Conservation (phyloP, 768 basidiomycete species). For the Omphalotus guepiniiformis region DNA sequence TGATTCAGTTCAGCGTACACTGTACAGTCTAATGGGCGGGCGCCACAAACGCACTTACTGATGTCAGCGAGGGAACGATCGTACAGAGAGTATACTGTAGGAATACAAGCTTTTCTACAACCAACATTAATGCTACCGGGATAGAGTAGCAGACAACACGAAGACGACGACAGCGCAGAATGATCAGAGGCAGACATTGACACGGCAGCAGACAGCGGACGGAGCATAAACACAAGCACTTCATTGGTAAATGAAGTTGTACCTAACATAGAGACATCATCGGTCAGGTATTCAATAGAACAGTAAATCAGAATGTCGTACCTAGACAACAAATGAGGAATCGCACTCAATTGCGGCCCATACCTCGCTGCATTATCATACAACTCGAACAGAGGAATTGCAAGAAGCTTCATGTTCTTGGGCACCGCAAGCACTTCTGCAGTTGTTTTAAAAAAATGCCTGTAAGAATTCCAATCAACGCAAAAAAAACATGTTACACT, state of each 20-base stretch:
- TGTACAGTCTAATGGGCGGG: too few species aligned
- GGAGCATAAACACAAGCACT: too few species aligned
- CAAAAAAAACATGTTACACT: slow-evolving; percentile 25
- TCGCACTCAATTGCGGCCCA: slow-evolving; percentile 91
- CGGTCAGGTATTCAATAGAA: slow-evolving; percentile 1
- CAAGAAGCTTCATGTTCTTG: slow-evolving; percentile 97
- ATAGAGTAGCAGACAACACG: neutral
- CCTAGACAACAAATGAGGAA: slow-evolving; percentile 89
- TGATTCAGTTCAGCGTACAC: too few species aligned
- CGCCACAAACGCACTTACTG: too few species aligned
- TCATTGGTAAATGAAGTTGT: slow-evolving; percentile 79
- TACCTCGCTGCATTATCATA: slow-evolving; percentile 96
- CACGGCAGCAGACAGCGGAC: neutral
- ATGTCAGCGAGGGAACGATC: too few species aligned
- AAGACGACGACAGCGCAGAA: neutral
- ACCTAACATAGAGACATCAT: slow-evolving; percentile 42
- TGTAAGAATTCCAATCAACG: neutral
- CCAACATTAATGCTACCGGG: neutral
- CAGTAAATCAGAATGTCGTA: slow-evolving; percentile 24
- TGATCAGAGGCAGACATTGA: neutral
- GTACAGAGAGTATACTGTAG: too few species aligned
- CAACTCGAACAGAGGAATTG: slow-evolving; percentile 93
- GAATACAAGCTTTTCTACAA: too few species aligned
- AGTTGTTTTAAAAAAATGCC: neutral
- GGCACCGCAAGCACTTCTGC: slow-evolving; percentile 95